These are phyloP conservation scores for Auxenochlorella pyrenoidosa DNA, from an alignment of 139 green algal genomes.

Conservation along the genomic window DNA sequence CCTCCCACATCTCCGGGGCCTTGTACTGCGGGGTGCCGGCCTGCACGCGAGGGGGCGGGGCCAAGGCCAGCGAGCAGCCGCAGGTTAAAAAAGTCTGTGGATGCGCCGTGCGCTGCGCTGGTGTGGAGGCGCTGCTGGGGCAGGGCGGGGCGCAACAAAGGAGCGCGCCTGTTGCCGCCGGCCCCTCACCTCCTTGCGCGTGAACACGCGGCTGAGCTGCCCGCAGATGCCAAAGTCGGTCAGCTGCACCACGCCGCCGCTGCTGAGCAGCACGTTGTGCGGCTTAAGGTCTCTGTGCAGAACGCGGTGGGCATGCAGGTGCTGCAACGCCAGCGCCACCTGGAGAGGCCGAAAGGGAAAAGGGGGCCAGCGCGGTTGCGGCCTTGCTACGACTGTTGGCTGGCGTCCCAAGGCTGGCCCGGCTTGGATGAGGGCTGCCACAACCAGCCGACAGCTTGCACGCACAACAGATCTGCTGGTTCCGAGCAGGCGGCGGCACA, in stretches of 20 bases:
- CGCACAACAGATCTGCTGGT: neutral
- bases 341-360: no score
- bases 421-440: neutral
- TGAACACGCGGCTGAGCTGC: neutral
- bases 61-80: neutral
- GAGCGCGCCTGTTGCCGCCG: neutral
- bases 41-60: neutral
- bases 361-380: no score
- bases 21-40: slow-evolving; percentile 11
- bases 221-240: slow-evolving; percentile 15
- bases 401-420: no score
- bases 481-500: neutral
- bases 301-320: slow-evolving; percentile 9
- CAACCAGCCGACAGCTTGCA: no score
- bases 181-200: slow-evolving; percentile 6
- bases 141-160: neutral
- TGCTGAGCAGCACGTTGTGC: slow-evolving; percentile 2
- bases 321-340: slow-evolving; percentile 10
- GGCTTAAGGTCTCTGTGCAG: slow-evolving; percentile 30
- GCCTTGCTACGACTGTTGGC: neutral
- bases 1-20: slow-evolving; percentile 8
- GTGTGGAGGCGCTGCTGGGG: neutral
- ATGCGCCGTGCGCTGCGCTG: neutral
- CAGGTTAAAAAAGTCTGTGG: neutral
- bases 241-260: slow-evolving; percentile 3